Evolutionary conservation across 2,329 filamentous ascomycete species (phyloP).

Genomic region (Colletotrichum siamense): DNA sequence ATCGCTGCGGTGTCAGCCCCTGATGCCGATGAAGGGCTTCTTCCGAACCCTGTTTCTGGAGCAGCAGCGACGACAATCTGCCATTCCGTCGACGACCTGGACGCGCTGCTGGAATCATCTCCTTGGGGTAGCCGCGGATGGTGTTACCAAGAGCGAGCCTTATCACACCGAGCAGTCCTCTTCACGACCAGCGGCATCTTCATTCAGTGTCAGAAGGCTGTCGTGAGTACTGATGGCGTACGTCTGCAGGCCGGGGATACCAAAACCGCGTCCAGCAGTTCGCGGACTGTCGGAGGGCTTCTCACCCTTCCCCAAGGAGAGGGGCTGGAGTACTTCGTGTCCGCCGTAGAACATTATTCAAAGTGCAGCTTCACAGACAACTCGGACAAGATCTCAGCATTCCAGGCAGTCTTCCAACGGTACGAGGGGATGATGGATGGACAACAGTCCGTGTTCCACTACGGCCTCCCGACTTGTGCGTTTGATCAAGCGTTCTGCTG

Average conservation of each 20-base stretch:
- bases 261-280: background rate
- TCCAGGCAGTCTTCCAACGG: background rate
- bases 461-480: background rate
- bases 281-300: background rate
- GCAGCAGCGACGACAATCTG: background rate
- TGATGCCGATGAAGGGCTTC: background rate
- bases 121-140: background rate
- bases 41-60: background rate
- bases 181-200: background rate
- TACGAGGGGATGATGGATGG: background rate
- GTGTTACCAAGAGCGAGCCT: background rate
- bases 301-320: background rate
- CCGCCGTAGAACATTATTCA: background rate
- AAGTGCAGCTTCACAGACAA: background rate
- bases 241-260: accelerated
- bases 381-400: background rate
- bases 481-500: background rate
- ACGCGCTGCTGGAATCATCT: background rate
- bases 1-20: background rate
- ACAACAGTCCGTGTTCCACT: background rate
- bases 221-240: background rate
- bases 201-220: background rate
- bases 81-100: background rate
- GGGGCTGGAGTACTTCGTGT: background rate
- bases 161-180: background rate